Percentiles rank a stretch among this genome's conserved stretches.
phyloP scores from a whole-genome alignment of 306 rosid species.

The Vicia villosa region DNA sequence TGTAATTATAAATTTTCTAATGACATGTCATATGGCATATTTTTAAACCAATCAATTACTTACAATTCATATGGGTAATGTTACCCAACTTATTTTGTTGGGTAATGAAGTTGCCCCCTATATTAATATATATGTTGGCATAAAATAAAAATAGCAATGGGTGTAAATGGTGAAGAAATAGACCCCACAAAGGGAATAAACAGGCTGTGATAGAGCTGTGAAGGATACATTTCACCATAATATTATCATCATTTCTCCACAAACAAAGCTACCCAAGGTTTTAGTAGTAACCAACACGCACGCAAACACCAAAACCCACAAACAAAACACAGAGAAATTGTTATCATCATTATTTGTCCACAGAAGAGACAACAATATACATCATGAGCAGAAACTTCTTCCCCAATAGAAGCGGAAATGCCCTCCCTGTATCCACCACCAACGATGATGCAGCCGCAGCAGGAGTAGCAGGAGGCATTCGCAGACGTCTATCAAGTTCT shows the following conservation, averaged over 20 bases:
- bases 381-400: constrained; percentile 32
- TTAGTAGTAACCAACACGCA: neutral
- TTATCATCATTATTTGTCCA: too few species aligned
- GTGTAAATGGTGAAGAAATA: neutral
- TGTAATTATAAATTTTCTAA: too few species aligned
- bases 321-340: too few species aligned
- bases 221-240: constrained; percentile 15
- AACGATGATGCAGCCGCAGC: constrained; percentile 8
- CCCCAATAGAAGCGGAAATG: constrained; percentile 14
- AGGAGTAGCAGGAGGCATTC: constrained; percentile 44
- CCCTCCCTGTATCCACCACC: constrained; percentile 66
- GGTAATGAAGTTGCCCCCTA: too few species aligned
- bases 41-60: too few species aligned
- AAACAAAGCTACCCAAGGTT: neutral
- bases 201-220: constrained; percentile 71
- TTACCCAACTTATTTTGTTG: too few species aligned
- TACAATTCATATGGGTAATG: too few species aligned
- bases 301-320: too few species aligned
- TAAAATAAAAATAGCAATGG: neutral
- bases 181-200: constrained; percentile 50
- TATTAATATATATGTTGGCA: too few species aligned
- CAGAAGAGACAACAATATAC: too few species aligned
- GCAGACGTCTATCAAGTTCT: constrained; percentile 67
- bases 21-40: too few species aligned
- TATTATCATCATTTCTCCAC: neutral